A percentile compares a stretch with the other conserved stretches of the same genome.
phyloP scores from a whole-genome alignment of 805 yeast genomes.

The Yarrowia keelungensis region DNA sequence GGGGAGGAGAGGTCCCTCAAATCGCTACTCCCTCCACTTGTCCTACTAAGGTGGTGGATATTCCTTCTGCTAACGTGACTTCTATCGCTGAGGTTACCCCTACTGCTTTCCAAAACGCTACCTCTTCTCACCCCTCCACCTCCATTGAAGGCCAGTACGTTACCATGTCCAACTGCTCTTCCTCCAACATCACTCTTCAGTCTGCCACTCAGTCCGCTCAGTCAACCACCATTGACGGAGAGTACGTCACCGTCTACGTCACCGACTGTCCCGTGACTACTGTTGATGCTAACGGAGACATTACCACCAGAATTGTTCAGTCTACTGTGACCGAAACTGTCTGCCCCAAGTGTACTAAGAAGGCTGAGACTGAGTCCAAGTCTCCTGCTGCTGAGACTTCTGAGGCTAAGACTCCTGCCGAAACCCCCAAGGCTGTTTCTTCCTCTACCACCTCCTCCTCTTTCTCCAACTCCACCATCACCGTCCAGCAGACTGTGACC shows the following conservation, averaged over 20 bases:
- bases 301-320: neutral
- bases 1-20: slow-evolving; percentile 15
- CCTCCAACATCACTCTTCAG: neutral
- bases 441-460: neutral
- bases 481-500: slow-evolving; percentile 2
- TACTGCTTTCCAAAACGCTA: neutral
- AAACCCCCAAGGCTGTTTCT: neutral
- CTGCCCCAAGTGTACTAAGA: slow-evolving; percentile 21
- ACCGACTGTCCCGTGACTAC: slow-evolving; percentile 12
- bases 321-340: slow-evolving; percentile 25
- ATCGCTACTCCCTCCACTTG: slow-evolving; percentile 6
- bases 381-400: neutral
- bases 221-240: neutral
- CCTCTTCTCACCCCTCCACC: neutral
- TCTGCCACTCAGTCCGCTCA: neutral
- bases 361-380: neutral
- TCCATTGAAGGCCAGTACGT: slow-evolving; percentile 1
- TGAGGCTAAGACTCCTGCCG: neutral
- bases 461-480: neutral
- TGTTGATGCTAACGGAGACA: neutral
- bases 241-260: slow-evolving; percentile 10
- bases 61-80: neutral
- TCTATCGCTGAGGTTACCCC: neutral
- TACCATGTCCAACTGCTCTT: slow-evolving; percentile 1
- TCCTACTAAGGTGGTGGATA: neutral